phyloP scores from a whole-genome alignment of 2,329 filamentous ascomycete species.

The Bisporella sp. region DNA sequence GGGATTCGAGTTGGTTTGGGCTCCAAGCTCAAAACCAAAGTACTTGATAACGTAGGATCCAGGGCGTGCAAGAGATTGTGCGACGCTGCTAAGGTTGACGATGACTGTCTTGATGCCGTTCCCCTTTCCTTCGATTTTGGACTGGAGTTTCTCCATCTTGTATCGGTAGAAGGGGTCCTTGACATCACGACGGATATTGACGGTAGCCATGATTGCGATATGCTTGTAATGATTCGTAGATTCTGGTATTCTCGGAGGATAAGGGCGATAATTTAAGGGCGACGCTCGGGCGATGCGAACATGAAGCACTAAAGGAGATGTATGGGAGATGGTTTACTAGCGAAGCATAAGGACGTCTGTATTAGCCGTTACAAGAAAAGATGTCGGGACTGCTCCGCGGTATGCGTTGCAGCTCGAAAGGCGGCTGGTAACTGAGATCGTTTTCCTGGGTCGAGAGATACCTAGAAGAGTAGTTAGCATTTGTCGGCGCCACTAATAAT shows the following conservation, averaged over 20 bases:
- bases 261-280: constrained; percentile 15
- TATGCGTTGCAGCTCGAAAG: constrained; percentile 95
- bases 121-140: constrained; percentile 99
- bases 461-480: no score
- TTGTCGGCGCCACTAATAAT: no score
- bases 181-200: constrained; percentile 98
- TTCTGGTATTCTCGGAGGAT: constrained; percentile 11
- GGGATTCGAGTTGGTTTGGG: constrained; percentile 96
- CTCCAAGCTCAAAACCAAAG: constrained; percentile 97
- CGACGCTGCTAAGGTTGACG: constrained; percentile 92
- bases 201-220: constrained; percentile 77
- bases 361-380: constrained; percentile 82
- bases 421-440: constrained; percentile 90
- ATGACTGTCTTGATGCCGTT: constrained; percentile 99
- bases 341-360: constrained; percentile 22
- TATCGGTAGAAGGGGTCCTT: constrained; percentile 99
- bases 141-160: constrained; percentile 99
- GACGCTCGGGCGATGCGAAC: constrained; percentile 27
- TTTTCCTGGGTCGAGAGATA: constrained; percentile 51
- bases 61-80: constrained; percentile 83
- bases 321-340: constrained; percentile 38
- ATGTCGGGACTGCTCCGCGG: constrained; percentile 85
- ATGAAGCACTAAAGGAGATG: constrained; percentile 44
- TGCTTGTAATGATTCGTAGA: constrained; percentile 11
- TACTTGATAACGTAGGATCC: constrained; percentile 98